Percentiles rank a stretch among this genome's conserved stretches.
Evolutionary conservation across 129 eudicot genomes (phyloP).

Genomic region (Tanacetum coccineum): DNA sequence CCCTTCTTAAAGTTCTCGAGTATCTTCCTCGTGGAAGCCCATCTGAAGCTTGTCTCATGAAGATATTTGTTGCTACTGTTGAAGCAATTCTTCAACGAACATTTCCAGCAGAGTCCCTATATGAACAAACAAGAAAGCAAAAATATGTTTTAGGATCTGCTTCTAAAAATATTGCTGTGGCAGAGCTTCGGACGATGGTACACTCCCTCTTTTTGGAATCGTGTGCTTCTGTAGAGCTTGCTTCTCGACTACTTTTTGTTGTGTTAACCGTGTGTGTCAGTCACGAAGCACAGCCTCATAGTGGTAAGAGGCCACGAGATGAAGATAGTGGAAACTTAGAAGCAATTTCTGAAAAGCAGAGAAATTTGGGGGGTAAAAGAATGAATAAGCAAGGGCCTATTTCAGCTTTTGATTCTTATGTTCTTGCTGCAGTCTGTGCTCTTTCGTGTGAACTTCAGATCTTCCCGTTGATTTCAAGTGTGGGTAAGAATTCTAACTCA

Average conservation of each 20-base stretch:
- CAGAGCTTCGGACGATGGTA: conserved; percentile 99
- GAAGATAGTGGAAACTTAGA: conserved; percentile 36
- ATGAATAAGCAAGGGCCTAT: conserved; percentile 53
- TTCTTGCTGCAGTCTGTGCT: conserved; percentile 93
- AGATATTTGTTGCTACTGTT: conserved; percentile 93
- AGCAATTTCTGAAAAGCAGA: too few species aligned
- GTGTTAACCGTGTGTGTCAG: conserved; percentile 94
- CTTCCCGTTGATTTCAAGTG: conserved; percentile 68
- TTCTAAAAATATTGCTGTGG: conserved; percentile 92
- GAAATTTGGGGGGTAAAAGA: conserved; percentile 23
- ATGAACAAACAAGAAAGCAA: conserved; percentile 53
- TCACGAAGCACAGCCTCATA: conserved; percentile 76
- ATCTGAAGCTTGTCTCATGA: conserved; percentile 97
- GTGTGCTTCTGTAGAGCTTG: conserved; percentile 79
- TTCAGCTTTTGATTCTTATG: conserved; percentile 93
- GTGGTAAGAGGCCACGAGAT: conserved; percentile 63
- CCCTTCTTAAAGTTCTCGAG: conserved; percentile 89
- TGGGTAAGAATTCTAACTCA: conserved; percentile 36
- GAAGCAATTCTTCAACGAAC: conserved; percentile 92
- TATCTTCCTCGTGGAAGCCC: conserved; percentile 98
- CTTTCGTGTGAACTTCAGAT: conserved; percentile 89
- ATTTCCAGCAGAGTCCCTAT: conserved; percentile 69
- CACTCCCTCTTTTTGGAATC: conserved; percentile 84
- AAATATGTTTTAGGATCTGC: conserved; percentile 63
- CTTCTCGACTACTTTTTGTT: conserved; percentile 91